Percentiles rank a stretch among this genome's conserved stretches.
phyloP scores from a whole-genome alignment of 305 asterid species.

The Rubia peregrina region DNA sequence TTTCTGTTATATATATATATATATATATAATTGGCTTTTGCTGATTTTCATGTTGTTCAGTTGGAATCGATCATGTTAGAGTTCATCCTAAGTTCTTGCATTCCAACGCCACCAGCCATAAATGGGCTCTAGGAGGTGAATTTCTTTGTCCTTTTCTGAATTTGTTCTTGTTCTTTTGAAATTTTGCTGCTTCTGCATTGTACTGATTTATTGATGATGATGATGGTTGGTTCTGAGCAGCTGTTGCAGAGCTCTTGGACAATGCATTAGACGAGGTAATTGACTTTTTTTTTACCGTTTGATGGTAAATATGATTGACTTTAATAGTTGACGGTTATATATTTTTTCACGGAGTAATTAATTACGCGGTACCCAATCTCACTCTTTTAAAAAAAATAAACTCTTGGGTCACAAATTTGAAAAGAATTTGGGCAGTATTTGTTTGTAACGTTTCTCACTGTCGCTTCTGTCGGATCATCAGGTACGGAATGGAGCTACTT shows the following conservation, averaged over 20 bases:
- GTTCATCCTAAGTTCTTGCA: slow-evolving; percentile 83
- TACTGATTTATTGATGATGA: not conserved
- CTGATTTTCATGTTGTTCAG: slow-evolving; percentile 19
- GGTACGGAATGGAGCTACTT: slow-evolving; percentile 61
- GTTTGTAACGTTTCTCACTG: no score
- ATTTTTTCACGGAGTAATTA: no score
- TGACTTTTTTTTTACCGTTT: not conserved
- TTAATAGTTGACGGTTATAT: no score
- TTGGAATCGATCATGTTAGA: slow-evolving; percentile 67
- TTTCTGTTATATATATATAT: no score
- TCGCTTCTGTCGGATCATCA: slow-evolving; percentile 1
- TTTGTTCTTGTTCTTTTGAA: no score
- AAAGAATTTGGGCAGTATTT: no score
- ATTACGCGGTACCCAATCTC: no score
- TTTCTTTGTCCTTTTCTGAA: not conserved
- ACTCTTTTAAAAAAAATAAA: no score
- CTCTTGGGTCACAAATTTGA: no score
- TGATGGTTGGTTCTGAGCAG: slow-evolving; percentile 21
- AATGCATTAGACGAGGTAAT: slow-evolving; percentile 74
- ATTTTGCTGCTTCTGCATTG: not conserved
- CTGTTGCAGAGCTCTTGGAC: slow-evolving; percentile 81
- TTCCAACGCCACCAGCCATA: slow-evolving; percentile 90
- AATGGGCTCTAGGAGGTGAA: slow-evolving; percentile 82
- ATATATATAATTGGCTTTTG: no score
- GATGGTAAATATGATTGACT: no score